A percentile compares a stretch with the other conserved stretches of the same genome.
phyloP scores from a whole-genome alignment of 2,329 filamentous ascomycete genomes.

The Waltergamsia citrina region DNA sequence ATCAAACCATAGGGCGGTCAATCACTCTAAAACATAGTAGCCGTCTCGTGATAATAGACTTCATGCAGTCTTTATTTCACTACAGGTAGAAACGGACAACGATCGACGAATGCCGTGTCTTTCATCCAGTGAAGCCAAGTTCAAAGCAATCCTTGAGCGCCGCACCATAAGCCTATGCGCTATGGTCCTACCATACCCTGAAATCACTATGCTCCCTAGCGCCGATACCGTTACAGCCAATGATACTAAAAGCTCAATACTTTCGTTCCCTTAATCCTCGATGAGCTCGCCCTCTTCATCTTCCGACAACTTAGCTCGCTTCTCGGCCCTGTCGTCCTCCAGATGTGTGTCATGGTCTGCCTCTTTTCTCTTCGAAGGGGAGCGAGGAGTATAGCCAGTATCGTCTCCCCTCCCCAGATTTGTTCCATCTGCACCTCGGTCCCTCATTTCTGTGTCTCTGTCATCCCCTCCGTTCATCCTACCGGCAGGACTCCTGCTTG shows the following conservation, averaged over 20 bases:
- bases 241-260: no score
- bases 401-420: conserved; percentile 21
- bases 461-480: conserved; percentile 29
- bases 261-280: no score
- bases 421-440: conserved; percentile 9
- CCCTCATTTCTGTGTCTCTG: conserved; percentile 17
- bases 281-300: conserved; percentile 39
- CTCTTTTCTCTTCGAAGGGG: conserved; percentile 33
- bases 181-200: neutral
- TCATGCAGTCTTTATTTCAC: no score
- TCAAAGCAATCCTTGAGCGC: neutral
- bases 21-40: no score
- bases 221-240: no score
- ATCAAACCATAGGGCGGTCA: no score
- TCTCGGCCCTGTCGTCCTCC: conserved; percentile 27
- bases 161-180: neutral
- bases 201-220: no score
- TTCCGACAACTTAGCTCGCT: conserved; percentile 34
- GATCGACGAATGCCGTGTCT: no score
- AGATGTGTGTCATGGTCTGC: conserved; percentile 20
- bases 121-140: no score
- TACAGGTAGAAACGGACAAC: no score
- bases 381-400: conserved; percentile 17
- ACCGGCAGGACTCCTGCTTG: conserved; percentile 33
- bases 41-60: no score